phyloP scores from a whole-genome alignment of 2,329 filamentous ascomycete genomes.

The Penicillium sp. region DNA sequence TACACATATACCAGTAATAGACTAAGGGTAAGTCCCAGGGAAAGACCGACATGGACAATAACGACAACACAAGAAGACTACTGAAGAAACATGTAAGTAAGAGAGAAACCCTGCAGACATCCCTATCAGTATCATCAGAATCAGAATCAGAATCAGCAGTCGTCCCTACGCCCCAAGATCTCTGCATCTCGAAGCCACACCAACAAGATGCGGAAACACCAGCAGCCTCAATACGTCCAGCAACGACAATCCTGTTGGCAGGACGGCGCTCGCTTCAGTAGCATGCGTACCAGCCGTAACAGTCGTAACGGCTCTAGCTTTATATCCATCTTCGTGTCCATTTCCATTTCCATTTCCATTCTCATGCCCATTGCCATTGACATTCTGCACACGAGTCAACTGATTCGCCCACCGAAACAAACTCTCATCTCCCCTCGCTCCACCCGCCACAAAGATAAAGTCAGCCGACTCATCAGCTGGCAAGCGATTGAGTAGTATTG shows the following conservation, averaged over 20 bases:
- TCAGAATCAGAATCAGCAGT: neutral
- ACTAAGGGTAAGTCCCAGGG: neutral
- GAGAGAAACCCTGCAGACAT: neutral
- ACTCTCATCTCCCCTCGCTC: conserved; percentile 85
- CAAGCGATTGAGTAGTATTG: conserved; percentile 64
- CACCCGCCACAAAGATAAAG: conserved; percentile 84
- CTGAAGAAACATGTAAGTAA: neutral
- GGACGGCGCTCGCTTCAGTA: conserved; percentile 77
- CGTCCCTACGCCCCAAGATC: conserved; percentile 57
- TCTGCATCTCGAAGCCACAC: conserved; percentile 50
- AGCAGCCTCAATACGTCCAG: conserved; percentile 6
- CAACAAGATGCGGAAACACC: conserved; percentile 1
- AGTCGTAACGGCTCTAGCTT: conserved; percentile 61
- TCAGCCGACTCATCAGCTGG: conserved; percentile 63
- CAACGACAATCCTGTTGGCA: conserved; percentile 66
- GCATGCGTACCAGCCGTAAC: conserved; percentile 81
- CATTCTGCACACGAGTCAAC: conserved; percentile 44
- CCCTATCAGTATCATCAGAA: neutral
- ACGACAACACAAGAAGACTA: neutral
- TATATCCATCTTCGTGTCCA: neutral
- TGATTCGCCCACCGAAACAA: conserved; percentile 93
- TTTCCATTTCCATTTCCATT: neutral
- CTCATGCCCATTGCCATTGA: neutral
- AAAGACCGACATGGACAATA: neutral
- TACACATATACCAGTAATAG: neutral